phyloP scores from a whole-genome alignment of 2,329 filamentous ascomycete species.

The Zymoseptoria crescenta region DNA sequence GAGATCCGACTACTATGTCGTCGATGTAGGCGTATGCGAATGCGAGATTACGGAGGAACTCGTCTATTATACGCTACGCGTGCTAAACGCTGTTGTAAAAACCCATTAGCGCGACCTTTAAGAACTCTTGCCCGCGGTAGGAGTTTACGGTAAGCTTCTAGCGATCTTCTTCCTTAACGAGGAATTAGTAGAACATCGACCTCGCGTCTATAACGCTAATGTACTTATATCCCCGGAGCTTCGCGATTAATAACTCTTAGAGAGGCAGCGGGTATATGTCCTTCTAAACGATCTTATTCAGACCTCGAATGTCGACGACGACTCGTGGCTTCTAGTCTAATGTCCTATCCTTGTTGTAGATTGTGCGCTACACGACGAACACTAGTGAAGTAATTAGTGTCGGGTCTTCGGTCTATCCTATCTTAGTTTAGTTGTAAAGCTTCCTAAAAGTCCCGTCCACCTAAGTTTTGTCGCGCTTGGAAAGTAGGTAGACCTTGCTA shows the following conservation, averaged over 20 bases:
- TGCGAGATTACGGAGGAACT: background rate
- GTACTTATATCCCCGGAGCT: background rate
- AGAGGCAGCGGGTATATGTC: background rate
- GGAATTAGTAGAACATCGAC: constrained; percentile 1
- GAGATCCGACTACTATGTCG: background rate
- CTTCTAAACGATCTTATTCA: background rate
- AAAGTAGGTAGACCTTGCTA: background rate
- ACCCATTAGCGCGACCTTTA: background rate
- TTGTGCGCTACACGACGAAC: background rate
- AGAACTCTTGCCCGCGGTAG: background rate
- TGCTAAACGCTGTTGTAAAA: constrained; percentile 1
- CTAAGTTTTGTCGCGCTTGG: background rate
- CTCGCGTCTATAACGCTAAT: background rate
- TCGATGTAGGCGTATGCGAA: constrained; percentile 1
- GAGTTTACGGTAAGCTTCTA: background rate
- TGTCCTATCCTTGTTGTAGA: background rate
- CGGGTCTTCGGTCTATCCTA: background rate
- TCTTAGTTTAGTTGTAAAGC: background rate
- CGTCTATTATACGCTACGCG: background rate
- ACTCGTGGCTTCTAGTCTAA: background rate
- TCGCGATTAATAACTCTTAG: constrained; percentile 1
- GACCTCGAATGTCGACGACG: background rate
- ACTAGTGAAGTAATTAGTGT: background rate
- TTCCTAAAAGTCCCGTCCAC: too few relatives aligned
- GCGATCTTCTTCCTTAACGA: background rate